Evolutionary conservation across 2,329 filamentous ascomycete genomes (phyloP), one percentile per base, ranked within the genome.

Genomic region (Parafenestella ontariensis): DNA sequence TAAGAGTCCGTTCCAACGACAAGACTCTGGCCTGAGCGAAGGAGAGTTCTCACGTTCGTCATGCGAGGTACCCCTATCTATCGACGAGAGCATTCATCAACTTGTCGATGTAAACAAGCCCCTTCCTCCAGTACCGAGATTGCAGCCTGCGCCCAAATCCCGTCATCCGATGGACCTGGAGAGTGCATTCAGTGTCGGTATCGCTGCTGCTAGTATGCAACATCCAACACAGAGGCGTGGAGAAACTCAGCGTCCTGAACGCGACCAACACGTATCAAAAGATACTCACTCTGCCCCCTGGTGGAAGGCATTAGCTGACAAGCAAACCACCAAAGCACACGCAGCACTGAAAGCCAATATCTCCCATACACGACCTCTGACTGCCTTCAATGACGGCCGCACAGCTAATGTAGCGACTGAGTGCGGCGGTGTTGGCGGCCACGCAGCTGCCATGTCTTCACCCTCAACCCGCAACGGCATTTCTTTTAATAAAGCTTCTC

Each of bases 321-420:
- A 52, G 24, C 39, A 47, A 18, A 39, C 39, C n/a, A 8, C 20
- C 1, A 54, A 54, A 40, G 36, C 46, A 5, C 50, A 50, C 18
- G 31, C 26, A 3, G 28, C 42, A 1, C 43, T 69, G 5, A 72
- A 72, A 45, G 45, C 60, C 2, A 61, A 62, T 11, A 72, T 73
- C 15, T 70, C 68, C 6, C 44, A 41, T 4, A 65, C 65, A 1
- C 33, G 49, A 1, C 66, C 64, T 3, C 52, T 68, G 13, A 45
- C 59, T 21, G 49, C 47, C 4, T 39, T 49, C 20, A 23, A 46
- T 11, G 15, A 51, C 33, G 44, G 46, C 8, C 20, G 24, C 7
- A 36, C 52, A 15, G 58, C 47, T 1, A 69, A 70, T 11, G 15
- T 64, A n/a, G 54, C 64, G 4, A 36, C 26, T 3, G 51, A 54